A percentile compares a stretch with the other conserved stretches of the same genome.
phyloP scores from a whole-genome alignment of 2,329 filamentous ascomycete species.

The Aspergillus jensenii region DNA sequence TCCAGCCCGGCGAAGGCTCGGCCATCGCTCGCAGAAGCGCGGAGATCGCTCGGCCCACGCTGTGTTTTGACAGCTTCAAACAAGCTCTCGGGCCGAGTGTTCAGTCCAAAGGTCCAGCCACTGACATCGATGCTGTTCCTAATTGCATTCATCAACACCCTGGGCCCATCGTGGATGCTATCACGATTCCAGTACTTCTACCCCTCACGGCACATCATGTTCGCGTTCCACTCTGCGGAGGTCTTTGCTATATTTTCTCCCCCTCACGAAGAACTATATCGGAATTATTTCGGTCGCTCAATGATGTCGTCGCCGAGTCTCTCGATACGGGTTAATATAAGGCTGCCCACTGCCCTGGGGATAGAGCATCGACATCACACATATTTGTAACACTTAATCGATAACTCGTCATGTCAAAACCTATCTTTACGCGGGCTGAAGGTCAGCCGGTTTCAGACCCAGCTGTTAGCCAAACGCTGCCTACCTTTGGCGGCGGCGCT shows the following conservation, averaged over 20 bases:
- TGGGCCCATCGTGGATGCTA: no score
- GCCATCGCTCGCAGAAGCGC: no score
- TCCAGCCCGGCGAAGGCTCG: no score
- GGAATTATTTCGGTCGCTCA: neutral
- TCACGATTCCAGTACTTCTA: no score
- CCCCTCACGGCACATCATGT: no score
- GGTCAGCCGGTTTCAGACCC: neutral
- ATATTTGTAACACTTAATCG: neutral
- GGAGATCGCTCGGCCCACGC: no score
- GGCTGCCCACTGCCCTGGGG: neutral
- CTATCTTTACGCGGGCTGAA: neutral
- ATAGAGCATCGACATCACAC: neutral
- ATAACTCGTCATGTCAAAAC: neutral
- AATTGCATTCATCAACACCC: no score
- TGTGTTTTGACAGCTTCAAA: no score
- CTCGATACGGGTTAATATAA: neutral
- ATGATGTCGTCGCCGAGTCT: neutral
- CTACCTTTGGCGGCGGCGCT: conserved; percentile 30
- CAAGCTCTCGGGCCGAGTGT: no score
- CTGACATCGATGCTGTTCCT: no score
- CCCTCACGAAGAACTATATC: neutral
- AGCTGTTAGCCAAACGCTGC: neutral
- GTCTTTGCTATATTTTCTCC: neutral
- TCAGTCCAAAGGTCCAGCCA: no score
- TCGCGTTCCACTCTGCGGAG: neutral